These are phyloP conservation scores for Dothideomycetes sp. DNA, from an alignment of 2,329 filamentous ascomycete species.

Conservation along the genomic window DNA sequence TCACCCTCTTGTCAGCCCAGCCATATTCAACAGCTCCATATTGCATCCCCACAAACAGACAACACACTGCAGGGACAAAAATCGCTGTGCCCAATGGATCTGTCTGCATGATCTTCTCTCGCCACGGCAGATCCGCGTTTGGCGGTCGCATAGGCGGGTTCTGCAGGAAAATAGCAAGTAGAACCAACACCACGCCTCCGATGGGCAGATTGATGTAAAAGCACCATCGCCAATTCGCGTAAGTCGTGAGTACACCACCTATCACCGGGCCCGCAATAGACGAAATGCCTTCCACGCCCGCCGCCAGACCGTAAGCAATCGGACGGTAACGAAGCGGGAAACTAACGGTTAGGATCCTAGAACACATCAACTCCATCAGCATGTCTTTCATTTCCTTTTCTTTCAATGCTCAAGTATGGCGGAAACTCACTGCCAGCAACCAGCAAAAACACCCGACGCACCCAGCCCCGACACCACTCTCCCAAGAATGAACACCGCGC, in stretches of 20 bases:
- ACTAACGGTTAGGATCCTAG: constrained; percentile 39
- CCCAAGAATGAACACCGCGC: constrained; percentile 13
- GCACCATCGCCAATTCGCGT: constrained; percentile 23
- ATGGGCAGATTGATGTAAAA: constrained; percentile 45
- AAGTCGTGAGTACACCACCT: constrained; percentile 54
- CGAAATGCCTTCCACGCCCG: constrained; percentile 46
- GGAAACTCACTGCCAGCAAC: too few relatives aligned
- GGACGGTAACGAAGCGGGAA: constrained; percentile 47
- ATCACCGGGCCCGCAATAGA: constrained; percentile 53
- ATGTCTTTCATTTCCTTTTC: constrained; percentile 50
- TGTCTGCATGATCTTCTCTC: constrained; percentile 19
- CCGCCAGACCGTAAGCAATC: constrained; percentile 48
- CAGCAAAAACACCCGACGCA: constrained; percentile 12
- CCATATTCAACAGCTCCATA: constrained; percentile 26
- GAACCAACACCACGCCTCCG: constrained; percentile 26
- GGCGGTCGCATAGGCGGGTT: constrained; percentile 17
- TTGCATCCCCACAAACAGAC: constrained; percentile 19
- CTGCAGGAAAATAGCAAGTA: constrained; percentile 10
- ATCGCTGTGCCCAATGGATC: constrained; percentile 23
- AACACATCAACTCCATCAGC: constrained; percentile 47
- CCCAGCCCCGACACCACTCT: constrained; percentile 22
- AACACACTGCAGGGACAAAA: constrained; percentile 21
- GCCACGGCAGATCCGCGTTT: constrained; percentile 26
- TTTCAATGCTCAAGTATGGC: constrained; percentile 47
- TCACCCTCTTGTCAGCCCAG: constrained; percentile 21